Percentiles rank a stretch among this genome's conserved stretches.
Conservation (phyloP, 306 rosid species). For the Trichosanthes truncata region DNA sequence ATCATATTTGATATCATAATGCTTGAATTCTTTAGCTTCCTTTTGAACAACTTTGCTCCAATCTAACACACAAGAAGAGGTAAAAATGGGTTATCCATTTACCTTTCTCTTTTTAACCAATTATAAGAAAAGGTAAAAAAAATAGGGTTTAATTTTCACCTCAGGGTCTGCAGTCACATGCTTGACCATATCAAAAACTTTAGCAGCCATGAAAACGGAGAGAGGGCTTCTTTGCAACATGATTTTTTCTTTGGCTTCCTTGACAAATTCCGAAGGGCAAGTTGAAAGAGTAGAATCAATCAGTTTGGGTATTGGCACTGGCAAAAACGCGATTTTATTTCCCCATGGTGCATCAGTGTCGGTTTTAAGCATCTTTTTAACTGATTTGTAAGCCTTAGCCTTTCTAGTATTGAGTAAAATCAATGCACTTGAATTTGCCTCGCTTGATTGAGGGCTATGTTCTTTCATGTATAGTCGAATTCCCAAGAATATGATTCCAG, state of each 20-base stretch:
- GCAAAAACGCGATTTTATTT: constrained; percentile 40
- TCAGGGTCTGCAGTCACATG: constrained; percentile 32
- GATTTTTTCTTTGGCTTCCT: constrained; percentile 30
- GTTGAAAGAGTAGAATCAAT: constrained; percentile 3
- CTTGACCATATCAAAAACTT: constrained; percentile 26
- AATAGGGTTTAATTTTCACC: constrained; percentile 15
- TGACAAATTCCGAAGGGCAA: constrained; percentile 29
- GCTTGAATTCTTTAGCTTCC: constrained; percentile 40
- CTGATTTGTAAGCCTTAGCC: constrained; percentile 34
- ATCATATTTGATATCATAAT: constrained; percentile 37
- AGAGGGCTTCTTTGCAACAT: constrained; percentile 37
- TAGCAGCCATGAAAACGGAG: constrained; percentile 26
- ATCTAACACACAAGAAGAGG: constrained; percentile 17
- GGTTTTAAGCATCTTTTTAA: constrained; percentile 32
- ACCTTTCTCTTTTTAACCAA: no score
- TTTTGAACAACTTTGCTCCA: constrained; percentile 32
- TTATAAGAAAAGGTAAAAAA: no score
- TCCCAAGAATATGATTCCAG: constrained; percentile 44
- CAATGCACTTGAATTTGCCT: constrained; percentile 33
- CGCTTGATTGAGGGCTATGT: constrained; percentile 23
- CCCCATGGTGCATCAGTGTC: constrained; percentile 45
- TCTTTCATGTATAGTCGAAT: constrained; percentile 48
- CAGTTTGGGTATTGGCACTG: constrained; percentile 38
- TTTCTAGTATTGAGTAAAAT: constrained; percentile 47
- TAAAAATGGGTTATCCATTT: no score